Conservation (phyloP, 805 yeast genomes). For the Lachancea meyersii region DNA sequence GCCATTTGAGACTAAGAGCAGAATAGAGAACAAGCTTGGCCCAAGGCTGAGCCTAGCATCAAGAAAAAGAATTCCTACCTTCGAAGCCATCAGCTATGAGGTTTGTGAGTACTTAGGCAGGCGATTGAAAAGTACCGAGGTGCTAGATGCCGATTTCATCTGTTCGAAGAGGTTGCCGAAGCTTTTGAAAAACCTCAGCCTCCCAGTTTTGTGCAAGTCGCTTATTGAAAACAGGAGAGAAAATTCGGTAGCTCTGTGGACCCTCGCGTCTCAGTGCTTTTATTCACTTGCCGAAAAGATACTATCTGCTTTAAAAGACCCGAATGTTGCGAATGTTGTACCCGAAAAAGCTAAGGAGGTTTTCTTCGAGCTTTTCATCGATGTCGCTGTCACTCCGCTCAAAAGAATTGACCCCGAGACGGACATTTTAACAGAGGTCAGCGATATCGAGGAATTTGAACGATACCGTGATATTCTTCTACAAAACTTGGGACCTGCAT, state of each 20-base stretch:
- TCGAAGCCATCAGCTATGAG: conserved; percentile 50
- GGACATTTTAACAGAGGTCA: conserved; percentile 36
- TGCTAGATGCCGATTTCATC: conserved; percentile 34
- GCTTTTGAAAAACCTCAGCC: conserved; percentile 45
- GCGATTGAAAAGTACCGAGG: conserved; percentile 32
- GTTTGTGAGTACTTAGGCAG: conserved; percentile 39
- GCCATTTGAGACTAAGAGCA: conserved; percentile 55
- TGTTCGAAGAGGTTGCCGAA: conserved; percentile 42
- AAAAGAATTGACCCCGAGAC: conserved; percentile 22
- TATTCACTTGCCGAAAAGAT: conserved; percentile 30
- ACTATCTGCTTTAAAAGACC: conserved; percentile 10
- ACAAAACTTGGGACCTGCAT: conserved; percentile 33
- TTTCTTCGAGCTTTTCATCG: conserved; percentile 26
- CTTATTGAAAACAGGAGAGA: conserved; percentile 22
- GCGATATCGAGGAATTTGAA: conserved; percentile 42
- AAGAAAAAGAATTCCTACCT: conserved; percentile 49
- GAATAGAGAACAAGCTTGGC: conserved; percentile 50
- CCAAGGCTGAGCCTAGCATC: conserved; percentile 28
- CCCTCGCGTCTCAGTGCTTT: conserved; percentile 41
- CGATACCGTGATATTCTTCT: conserved; percentile 39
- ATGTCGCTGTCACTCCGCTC: conserved; percentile 28
- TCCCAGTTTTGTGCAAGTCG: conserved; percentile 43
- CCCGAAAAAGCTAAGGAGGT: conserved; percentile 9
- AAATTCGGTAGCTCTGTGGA: conserved; percentile 44
- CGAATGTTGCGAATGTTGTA: background rate